Evolutionary conservation across 2,329 filamentous ascomycete genomes (phyloP).

Genomic region (Trichoderma semiorbis): DNA sequence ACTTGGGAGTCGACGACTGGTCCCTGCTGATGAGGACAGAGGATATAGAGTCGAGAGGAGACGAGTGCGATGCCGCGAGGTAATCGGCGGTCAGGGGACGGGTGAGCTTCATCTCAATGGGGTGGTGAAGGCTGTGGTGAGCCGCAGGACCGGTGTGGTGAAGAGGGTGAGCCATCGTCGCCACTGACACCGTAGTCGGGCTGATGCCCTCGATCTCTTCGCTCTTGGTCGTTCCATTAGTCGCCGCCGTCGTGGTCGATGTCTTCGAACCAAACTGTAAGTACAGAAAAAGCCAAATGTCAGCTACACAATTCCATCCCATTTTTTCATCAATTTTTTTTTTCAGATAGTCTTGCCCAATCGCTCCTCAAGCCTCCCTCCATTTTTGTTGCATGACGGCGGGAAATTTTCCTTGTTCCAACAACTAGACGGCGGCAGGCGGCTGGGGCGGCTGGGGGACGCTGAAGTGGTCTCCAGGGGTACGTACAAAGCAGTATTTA

Average conservation of each 20-base stretch:
- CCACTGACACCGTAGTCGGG: not conserved
- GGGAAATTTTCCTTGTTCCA: not conserved
- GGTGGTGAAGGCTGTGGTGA: conserved; percentile 40
- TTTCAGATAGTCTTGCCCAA: not conserved
- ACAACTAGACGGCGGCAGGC: conserved; percentile 22
- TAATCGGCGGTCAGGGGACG: conserved; percentile 22
- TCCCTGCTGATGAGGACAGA: conserved; percentile 25
- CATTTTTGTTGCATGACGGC: conserved; percentile 8
- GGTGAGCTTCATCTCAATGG: conserved; percentile 19
- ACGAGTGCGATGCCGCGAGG: conserved; percentile 20
- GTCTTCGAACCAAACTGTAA: conserved; percentile 61
- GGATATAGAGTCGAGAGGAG: conserved; percentile 27
- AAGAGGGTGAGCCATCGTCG: not conserved
- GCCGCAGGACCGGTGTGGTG: conserved; percentile 38
- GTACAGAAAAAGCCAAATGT: conserved; percentile 23
- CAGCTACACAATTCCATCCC: conserved; percentile 39
- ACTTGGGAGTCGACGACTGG: conserved; percentile 31
- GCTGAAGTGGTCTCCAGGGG: conserved; percentile 38
- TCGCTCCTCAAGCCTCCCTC: not conserved
- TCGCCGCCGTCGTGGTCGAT: conserved; percentile 44
- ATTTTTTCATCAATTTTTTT: conserved; percentile 17
- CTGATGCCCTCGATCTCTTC: conserved; percentile 3
- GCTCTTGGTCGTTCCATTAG: conserved; percentile 32
- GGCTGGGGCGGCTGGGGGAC: conserved; percentile 22
- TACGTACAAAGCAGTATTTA: conserved; percentile 99